Conservation (phyloP, 306 rosid genomes). For the Hippophae rhamnoides region DNA sequence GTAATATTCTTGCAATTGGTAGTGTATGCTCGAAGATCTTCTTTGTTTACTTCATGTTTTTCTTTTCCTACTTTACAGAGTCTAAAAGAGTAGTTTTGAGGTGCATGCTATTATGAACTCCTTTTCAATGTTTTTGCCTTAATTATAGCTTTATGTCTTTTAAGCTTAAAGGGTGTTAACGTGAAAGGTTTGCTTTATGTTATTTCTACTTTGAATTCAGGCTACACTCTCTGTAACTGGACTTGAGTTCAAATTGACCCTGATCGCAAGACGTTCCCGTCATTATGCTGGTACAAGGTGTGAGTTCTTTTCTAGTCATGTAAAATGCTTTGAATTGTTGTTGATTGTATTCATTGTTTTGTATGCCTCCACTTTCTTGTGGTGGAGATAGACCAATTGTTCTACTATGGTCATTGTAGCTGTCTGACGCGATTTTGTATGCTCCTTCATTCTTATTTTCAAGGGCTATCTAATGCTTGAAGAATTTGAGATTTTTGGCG, state of each 20-base stretch:
- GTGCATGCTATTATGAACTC: too few species aligned
- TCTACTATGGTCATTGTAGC: background rate
- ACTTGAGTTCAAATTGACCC: constrained; percentile 51
- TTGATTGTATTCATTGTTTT: background rate
- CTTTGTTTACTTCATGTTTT: too few species aligned
- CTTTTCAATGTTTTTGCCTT: too few species aligned
- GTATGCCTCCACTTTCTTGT: background rate
- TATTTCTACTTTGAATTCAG: constrained; percentile 28
- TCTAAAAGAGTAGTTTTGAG: too few species aligned
- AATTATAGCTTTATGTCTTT: too few species aligned
- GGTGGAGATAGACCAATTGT: background rate
- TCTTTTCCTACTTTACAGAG: too few species aligned
- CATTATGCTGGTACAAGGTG: constrained; percentile 99
- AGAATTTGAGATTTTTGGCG: background rate
- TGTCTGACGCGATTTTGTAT: background rate
- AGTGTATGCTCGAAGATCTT: too few species aligned
- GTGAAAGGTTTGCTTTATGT: background rate
- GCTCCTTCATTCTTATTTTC: too few species aligned
- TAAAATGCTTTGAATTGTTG: background rate
- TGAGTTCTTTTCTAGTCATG: constrained; percentile 1
- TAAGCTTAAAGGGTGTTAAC: too few species aligned
- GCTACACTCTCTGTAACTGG: constrained; percentile 57
- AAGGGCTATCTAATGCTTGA: background rate
- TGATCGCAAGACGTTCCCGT: constrained; percentile 92
- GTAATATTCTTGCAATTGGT: too few species aligned